Evolutionary conservation across 257 asterid genomes (phyloP), one percentile per base, ranked within the genome.

Genomic region (Salvia miltiorrhiza): DNA sequence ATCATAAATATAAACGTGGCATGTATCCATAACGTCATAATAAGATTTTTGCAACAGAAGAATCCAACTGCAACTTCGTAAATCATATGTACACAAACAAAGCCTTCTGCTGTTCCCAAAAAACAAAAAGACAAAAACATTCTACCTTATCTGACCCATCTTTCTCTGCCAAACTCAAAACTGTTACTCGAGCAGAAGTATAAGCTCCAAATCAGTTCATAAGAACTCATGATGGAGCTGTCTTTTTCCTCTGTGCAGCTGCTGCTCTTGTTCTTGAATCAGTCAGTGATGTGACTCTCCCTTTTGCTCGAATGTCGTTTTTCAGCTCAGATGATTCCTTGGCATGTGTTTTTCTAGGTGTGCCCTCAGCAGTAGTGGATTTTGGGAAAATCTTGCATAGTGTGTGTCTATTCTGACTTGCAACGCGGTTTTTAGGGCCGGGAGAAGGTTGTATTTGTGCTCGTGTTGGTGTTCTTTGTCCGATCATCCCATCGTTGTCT

Each of bases 311-410:
- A 72, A 13, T 17, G 24, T 61, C 73, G 14, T 52, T 64, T 73
- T 65, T 68, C 19, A 70, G 52, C 45, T 68, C 80, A n/a, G 69
- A 33, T 1, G 76, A 67, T 60, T 65, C 82, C 72, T 72, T 80
- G 14, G 44, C 57, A 57, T 56, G 70, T 61, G 55, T 76, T 64
- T 72, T 75, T 37, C 77, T 52, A 47, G 74, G 48, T 58, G 72
- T 33, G 56, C 66, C 71, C 64, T 73, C 84, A 28, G 71, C 83
- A 73, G 74, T 53, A 13, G 70, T 40, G 39, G 92, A 78, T 71
- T 78, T 85, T 26, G 90, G 87, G 53, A 72, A 72, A 41, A 72
- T 66, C 77, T 77, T 83, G 59, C 85, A 81, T 9, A 26, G 87
- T 0, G 50, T 30, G 20, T 85, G 96, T 65, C 93, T 80, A 71